Conservation (phyloP, 176 grass and related monocot genomes). For the Rhynchospora pubera region DNA sequence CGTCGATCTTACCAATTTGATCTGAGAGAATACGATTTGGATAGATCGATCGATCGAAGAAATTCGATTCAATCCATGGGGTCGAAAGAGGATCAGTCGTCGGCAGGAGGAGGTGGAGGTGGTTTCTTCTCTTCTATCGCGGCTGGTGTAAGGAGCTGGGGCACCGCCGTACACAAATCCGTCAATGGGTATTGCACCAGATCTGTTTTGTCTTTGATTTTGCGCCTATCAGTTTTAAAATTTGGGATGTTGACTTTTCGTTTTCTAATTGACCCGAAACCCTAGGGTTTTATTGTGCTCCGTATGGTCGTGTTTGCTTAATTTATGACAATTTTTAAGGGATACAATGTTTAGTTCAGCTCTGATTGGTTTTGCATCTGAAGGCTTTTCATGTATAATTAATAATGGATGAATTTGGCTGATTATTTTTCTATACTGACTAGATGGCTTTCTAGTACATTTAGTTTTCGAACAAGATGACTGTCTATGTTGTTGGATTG, state of each 20-base stretch:
- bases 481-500: not conserved
- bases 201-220: not conserved
- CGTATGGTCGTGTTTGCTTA: not conserved
- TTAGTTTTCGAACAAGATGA: not conserved
- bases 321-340: not conserved
- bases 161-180: conserved; percentile 70
- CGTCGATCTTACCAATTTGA: not conserved
- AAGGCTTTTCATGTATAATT: not conserved
- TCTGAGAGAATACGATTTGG: conserved; percentile 1
- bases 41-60: not conserved
- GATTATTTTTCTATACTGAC: not conserved
- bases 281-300: conserved; percentile 4
- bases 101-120: conserved; percentile 23
- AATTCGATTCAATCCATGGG: conserved; percentile 39
- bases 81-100: conserved; percentile 54
- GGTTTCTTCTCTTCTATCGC: conserved; percentile 59
- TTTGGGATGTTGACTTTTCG: not conserved
- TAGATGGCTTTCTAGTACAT: not conserved
- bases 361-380: conserved; percentile 1
- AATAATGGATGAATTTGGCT: not conserved
- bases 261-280: conserved; percentile 19
- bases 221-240: conserved; percentile 23
- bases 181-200: conserved; percentile 73
- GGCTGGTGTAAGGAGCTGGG: conserved; percentile 44
- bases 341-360: not conserved